Evolutionary conservation across 495 filamentous ascomycete genomes (phyloP), one percentile per base, ranked within the genome.

Genomic region (Cercophora scortea): DNA sequence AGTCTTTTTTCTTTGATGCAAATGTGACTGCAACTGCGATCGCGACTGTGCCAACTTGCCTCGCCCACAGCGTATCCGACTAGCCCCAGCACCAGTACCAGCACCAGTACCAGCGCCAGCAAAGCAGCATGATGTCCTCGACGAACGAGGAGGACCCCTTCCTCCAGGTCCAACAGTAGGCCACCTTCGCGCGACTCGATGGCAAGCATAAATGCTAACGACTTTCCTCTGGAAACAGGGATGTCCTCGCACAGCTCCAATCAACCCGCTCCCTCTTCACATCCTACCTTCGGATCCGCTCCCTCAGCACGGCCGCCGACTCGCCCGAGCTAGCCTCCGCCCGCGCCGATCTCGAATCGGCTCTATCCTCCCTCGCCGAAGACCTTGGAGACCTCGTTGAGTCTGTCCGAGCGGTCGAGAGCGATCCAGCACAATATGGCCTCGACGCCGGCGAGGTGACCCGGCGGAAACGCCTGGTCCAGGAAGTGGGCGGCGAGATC

Each of bases 231-330:
- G 11, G 12, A 8, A 38, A 39, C 50, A 94, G 89, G 65, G 94
- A 98, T 67, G 88, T 96, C 59, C 83, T 93, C 45, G 72, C 83
- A 49, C 84, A 89, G 45, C 84, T 98, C 41, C 79, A 85, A 61
- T 79, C 78, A 43, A 86, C 87, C 53, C 84, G 91, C 11, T 81
- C 89, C 33, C 85, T 95, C 51, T 96, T 96, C 78, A 84, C 86
- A 56, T 96, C 90, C 40, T 97, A 95, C 78, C 83, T 95, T 40
- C 93, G 93, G 65, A 97, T 98, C 72, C 89, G 90, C 61, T 89
- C 90, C 15, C 82, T 94, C 13, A 77, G 85, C 52, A 65, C 58
- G 17, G 58, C 62, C 25, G 57, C 73, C 33, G 61, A 72, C 43
- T 89, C 88, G 50, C 94, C 91, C 32, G 94, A 98, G 67, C 85